These are phyloP conservation scores for Blastobotrys elegans DNA, from an alignment of 1,139 yeast genomes.

Conservation along the genomic window DNA sequence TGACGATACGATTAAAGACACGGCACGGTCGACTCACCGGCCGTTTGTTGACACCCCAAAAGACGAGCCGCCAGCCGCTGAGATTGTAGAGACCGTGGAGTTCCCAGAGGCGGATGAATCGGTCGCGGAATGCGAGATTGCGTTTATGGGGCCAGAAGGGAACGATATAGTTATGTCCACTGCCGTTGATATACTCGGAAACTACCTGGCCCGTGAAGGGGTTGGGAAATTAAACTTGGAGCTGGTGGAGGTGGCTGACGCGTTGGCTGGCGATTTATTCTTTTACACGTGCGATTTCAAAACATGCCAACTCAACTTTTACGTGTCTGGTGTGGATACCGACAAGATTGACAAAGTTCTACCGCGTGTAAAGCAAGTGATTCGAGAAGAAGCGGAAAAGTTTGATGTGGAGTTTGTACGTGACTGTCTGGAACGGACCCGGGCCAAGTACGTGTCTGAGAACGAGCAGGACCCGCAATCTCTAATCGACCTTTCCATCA, in stretches of 20 bases:
- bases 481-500: conserved; percentile 63
- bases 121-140: conserved; percentile 66
- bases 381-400: conserved; percentile 47
- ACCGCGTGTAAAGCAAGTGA: conserved; percentile 44
- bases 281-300: conserved; percentile 61
- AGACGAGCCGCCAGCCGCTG: conserved; percentile 39
- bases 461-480: conserved; percentile 63
- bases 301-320: conserved; percentile 53
- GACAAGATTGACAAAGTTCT: conserved; percentile 53
- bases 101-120: conserved; percentile 91
- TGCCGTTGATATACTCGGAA: conserved; percentile 69
- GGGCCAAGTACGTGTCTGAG: conserved; percentile 55
- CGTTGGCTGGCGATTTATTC: conserved; percentile 69
- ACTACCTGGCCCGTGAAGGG: conserved; percentile 60
- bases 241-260: conserved; percentile 77
- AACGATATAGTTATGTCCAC: conserved; percentile 49
- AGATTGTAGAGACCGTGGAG: conserved; percentile 48
- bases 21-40: conserved; percentile 42
- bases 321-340: conserved; percentile 72
- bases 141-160: conserved; percentile 81
- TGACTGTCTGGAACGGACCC: conserved; percentile 62
- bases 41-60: conserved; percentile 78
- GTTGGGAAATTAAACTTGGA: conserved; percentile 62
- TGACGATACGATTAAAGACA: conserved; percentile 51
- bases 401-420: conserved; percentile 63